Conservation (phyloP, 2,329 filamentous ascomycete species). For the Didymellaceae sp. region DNA sequence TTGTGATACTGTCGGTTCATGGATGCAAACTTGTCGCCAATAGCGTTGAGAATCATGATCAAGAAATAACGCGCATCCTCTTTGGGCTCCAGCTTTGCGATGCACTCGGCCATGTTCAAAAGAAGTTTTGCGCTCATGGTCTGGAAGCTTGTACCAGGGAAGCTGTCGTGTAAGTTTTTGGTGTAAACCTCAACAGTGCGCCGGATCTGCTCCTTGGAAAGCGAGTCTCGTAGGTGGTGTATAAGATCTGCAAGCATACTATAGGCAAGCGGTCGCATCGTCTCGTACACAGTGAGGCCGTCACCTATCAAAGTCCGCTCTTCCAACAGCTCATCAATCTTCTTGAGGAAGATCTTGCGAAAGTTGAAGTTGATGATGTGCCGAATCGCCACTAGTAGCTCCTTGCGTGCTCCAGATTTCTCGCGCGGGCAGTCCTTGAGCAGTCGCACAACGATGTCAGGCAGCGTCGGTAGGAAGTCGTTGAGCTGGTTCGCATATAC, state of each 20-base stretch:
- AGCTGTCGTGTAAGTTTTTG: conserved; percentile 91
- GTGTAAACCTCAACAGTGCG: conserved; percentile 98
- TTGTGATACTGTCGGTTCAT: conserved; percentile 98
- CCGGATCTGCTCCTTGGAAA: conserved; percentile 88
- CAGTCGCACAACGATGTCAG: conserved; percentile 87
- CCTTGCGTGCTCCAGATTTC: conserved; percentile 91
- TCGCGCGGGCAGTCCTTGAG: conserved; percentile 94
- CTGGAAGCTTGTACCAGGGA: conserved; percentile 97
- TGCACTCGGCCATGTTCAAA: conserved; percentile 97
- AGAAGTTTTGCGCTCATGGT: conserved; percentile 99
- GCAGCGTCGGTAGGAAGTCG: conserved; percentile 85
- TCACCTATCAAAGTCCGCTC: conserved; percentile 94
- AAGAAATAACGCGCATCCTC: conserved; percentile 92
- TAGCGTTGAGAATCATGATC: conserved; percentile 96
- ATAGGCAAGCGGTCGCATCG: conserved; percentile 92
- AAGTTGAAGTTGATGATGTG: conserved; percentile 99
- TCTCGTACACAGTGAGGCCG: conserved; percentile 94
- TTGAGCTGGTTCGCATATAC: conserved; percentile 85
- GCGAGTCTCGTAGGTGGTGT: conserved; percentile 90
- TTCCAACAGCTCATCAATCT: conserved; percentile 94
- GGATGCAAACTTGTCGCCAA: conserved; percentile 95
- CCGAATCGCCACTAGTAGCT: conserved; percentile 91
- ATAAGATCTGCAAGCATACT: conserved; percentile 99
- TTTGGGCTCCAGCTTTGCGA: conserved; percentile 92
- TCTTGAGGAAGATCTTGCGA: conserved; percentile 88